phyloP scores from a whole-genome alignment of 106 monocot genomes.

The Hemerocallis citrina region DNA sequence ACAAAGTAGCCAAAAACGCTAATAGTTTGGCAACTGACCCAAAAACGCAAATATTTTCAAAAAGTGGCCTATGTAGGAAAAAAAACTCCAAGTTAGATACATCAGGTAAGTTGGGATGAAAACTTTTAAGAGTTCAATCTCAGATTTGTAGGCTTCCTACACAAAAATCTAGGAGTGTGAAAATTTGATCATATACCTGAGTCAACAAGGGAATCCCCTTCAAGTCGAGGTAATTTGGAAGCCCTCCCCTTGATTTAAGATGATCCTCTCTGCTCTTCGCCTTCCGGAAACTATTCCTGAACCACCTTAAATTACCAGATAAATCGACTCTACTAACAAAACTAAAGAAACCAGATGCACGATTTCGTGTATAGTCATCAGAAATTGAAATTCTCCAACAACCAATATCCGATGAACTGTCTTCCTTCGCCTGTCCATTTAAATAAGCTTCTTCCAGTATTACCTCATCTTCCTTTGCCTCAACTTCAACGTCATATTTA shows the following conservation, averaged over 20 bases:
- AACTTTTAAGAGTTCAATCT: background rate
- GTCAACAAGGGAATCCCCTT: slow-evolving; percentile 17
- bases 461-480: slow-evolving; percentile 4
- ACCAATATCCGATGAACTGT: slow-evolving; percentile 27
- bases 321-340: too few relatives aligned
- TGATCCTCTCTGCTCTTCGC: slow-evolving; percentile 22
- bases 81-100: background rate
- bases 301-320: slow-evolving; percentile 22
- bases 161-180: background rate
- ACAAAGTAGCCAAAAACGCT: too few relatives aligned
- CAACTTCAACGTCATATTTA: background rate
- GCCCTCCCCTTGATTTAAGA: slow-evolving; percentile 8
- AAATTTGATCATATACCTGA: slow-evolving; percentile 25
- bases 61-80: background rate
- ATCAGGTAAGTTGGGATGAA: background rate
- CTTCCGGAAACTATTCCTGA: slow-evolving; percentile 32
- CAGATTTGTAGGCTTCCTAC: background rate
- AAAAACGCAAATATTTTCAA: too few relatives aligned
- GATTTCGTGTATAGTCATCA: slow-evolving; percentile 23
- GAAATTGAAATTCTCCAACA: slow-evolving; percentile 42
- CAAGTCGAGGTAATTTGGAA: slow-evolving; percentile 21
- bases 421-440: slow-evolving; percentile 10
- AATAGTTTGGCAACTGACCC: too few relatives aligned
- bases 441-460: slow-evolving; percentile 5
- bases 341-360: slow-evolving; percentile 12